Percentiles rank a stretch among this genome's conserved stretches.
These are phyloP conservation scores for Leucosporidium creatinivorum DNA, from an alignment of 768 basidiomycete genomes.

Conservation along the genomic window DNA sequence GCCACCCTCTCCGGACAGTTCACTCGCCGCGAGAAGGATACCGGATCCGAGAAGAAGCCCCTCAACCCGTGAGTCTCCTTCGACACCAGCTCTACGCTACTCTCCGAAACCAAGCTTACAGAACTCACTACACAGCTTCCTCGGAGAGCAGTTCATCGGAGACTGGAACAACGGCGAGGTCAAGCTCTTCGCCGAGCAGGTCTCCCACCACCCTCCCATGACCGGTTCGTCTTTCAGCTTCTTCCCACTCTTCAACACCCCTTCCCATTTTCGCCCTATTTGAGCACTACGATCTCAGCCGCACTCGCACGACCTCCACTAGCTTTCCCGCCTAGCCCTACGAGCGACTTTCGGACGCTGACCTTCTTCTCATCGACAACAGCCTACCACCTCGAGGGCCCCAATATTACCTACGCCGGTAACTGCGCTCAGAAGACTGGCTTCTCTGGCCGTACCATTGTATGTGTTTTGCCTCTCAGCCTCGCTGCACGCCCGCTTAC, in stretches of 20 bases:
- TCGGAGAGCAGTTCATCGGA: constrained; percentile 36
- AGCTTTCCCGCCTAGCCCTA: too few species aligned
- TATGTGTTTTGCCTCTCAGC: constrained; percentile 8
- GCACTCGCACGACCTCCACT: too few species aligned
- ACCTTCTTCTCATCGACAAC: constrained; percentile 3
- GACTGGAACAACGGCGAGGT: constrained; percentile 31
- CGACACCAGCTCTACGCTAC: too few species aligned
- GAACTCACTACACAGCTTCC: not conserved
- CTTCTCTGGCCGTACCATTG: constrained; percentile 61
- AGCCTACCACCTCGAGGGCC: constrained; percentile 64
- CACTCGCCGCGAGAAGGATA: constrained; percentile 30
- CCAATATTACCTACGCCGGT: constrained; percentile 69
- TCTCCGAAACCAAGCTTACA: too few species aligned
- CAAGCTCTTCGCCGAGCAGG: constrained; percentile 42
- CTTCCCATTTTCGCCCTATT: too few species aligned
- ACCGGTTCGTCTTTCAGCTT: constrained; percentile 37
- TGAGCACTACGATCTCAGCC: too few species aligned
- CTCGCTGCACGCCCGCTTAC: not conserved
- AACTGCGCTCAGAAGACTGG: constrained; percentile 89
- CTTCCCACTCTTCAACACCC: too few species aligned
- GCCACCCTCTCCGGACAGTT: constrained; percentile 86
- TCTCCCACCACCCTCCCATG: constrained; percentile 73
- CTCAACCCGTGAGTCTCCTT: constrained; percentile 83
- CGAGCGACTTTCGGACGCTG: not conserved
- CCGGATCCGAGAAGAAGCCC: constrained; percentile 96